Evolutionary conservation across 2,329 filamentous ascomycete genomes (phyloP), one percentile per base, ranked within the genome.

Genomic region (Colletotrichum phormii): DNA sequence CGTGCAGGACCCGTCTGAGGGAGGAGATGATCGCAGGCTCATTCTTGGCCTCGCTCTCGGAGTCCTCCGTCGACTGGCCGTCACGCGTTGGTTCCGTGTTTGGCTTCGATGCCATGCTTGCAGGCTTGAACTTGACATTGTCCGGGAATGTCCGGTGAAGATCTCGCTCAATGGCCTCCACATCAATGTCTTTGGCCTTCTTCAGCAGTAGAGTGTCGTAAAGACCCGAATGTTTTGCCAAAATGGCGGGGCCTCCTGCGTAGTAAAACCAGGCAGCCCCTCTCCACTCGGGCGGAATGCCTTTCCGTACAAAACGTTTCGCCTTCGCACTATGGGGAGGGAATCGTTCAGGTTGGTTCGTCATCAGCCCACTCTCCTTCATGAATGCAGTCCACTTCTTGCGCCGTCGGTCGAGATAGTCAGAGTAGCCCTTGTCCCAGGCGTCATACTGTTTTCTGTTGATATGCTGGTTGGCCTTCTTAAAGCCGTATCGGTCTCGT

Each of bases 241-340:
- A 82, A 75, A 95, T 93, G 58, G 92, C 91, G 29, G 95, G 95
- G 1, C 96, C 96, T 24, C 95, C 95, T 12, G 95, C 95, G 80
- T 98, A 98, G 84, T 94, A 98, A 82, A 97, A 98, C 96, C 96
- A 98, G 58, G 96, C 96, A 6, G 94, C 93, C n/a, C 96, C 96
- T 78, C 96, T 91, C 91, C 95, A 97, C 76, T 98, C 95, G 0
- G 95, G 94, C 3, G 96, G 96, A 62, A 98, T 96, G 18, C 96
- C 96, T 82, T 98, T 98, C 64, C 95, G 91, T 61, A 98, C 90
- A 80, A 97, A 98, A 22, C 95, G 90, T 83, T 97, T 98, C 55
- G 97, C 91, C 82, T 97, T 97, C 58, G 92, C 90, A 62, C 91
- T 94, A 65, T 92, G 93, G 1, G 92, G 89, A 0, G 96, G 96